Conservation (phyloP, 805 yeast genomes). For the Starmerella sp. region DNA sequence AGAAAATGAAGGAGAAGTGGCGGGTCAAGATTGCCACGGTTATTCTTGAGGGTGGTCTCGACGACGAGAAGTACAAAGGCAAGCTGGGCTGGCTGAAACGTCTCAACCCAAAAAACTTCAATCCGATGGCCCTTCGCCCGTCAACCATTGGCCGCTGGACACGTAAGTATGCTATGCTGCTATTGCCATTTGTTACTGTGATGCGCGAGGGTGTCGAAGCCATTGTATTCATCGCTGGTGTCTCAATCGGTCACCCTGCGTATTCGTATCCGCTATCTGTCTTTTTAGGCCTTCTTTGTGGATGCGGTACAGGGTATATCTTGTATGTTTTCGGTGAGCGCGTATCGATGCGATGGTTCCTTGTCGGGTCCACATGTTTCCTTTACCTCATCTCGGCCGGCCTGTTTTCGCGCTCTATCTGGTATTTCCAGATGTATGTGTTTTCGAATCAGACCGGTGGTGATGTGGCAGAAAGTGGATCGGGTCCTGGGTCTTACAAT, state of each 20-base stretch:
- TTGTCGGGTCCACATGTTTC: conserved; percentile 78
- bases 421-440: conserved; percentile 68
- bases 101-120: conserved; percentile 16
- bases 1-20: conserved; percentile 97
- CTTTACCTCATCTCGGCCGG: conserved; percentile 87
- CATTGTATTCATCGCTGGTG: conserved; percentile 92
- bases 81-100: conserved; percentile 15
- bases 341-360: conserved; percentile 74
- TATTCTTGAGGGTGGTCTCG: conserved; percentile 38
- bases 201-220: conserved; percentile 97
- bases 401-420: conserved; percentile 81
- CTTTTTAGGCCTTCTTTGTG: conserved; percentile 71
- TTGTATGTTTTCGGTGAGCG: conserved; percentile 75
- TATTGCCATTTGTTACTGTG: conserved; percentile 81
- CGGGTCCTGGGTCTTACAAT: conserved; percentile 92
- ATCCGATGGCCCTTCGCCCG: conserved; percentile 21
- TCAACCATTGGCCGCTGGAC: conserved; percentile 30
- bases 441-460: conserved; percentile 71
- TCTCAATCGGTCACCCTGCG: conserved; percentile 58
- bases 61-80: conserved; percentile 19
- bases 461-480: conserved; percentile 86
- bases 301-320: conserved; percentile 55
- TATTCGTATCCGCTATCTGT: conserved; percentile 90
- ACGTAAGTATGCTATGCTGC: conserved; percentile 75
- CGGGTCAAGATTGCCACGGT: conserved; percentile 86